Evolutionary conservation across 805 yeast species (phyloP), one percentile per base, ranked within the genome.

Genomic region (Candida ficus): DNA sequence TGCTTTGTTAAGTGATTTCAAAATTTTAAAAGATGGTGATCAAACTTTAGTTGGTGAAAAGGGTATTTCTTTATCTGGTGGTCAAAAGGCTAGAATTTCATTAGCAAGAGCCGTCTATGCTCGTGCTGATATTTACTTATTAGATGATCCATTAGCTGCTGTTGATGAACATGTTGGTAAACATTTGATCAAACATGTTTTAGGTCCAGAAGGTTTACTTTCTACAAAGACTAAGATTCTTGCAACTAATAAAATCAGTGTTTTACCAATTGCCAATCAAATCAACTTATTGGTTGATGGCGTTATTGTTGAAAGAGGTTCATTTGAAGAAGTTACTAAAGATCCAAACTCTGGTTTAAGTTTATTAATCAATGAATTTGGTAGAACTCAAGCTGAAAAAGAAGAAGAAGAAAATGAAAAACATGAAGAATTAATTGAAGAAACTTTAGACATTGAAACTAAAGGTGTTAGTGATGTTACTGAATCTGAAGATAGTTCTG

Each of bases 141-240:
- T 91, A 47, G 99, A 91, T 61, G 99, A 93, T 63, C 87, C 95
- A 11, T 72, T 91, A 45, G 84, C 95, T 59, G 99, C 99, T 23
- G 99, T 93, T 31, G 99, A 93, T 64, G 97, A 89, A 53, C 99
- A 93, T 60, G 99, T 93, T 47, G 91, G 96, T 11, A 79, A 78
- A 49, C 95, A 88, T 56, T 69, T 93, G 53, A 80, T 85, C 49
- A 81, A 80, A 49, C 80, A 84, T 55, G 96, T 90, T 17, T 68
- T 90, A 42, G 95, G 96, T 17, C 78, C 87, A 13, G 64, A 74
- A 25, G 97, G 97, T 45, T 67, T 90, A 49, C 67, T 90, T 51
- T 75, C 76, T 31, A 56, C 84, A 22, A 88, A 87, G 63, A 76
- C 93, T 48, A 81, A 78, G 51, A 67, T 90, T 26, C 70, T 90